Conservation (phyloP, 352 stramenopile genomes). For the Globisporangium nodosum region DNA sequence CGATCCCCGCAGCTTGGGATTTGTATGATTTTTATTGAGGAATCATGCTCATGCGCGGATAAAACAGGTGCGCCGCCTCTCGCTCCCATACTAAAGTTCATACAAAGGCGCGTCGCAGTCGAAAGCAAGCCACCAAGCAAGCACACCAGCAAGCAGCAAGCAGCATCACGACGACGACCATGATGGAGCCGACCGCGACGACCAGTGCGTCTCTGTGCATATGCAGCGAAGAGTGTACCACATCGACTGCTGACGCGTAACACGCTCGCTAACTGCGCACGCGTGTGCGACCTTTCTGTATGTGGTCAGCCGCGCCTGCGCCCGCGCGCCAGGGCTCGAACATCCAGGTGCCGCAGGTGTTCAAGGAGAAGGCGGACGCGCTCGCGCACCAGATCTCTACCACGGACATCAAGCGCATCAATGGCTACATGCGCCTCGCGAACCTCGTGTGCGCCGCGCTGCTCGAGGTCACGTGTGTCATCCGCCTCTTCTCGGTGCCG, state of each 20-base stretch:
- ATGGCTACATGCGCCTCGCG: conserved; percentile 81
- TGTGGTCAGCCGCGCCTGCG: conserved; percentile 8
- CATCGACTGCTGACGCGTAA: too few species aligned
- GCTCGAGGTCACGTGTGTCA: conserved; percentile 66
- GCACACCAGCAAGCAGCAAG: not conserved
- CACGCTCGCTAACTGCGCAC: not conserved
- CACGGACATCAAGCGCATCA: conserved; percentile 82
- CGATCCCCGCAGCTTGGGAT: not conserved
- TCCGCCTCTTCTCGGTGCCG: conserved; percentile 67
- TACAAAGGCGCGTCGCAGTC: not conserved
- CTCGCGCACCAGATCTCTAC: conserved; percentile 59
- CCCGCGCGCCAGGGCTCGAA: conserved; percentile 32
- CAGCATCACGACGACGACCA: not conserved
- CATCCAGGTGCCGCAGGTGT: conserved; percentile 52
- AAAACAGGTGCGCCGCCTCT: not conserved
- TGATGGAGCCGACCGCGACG: conserved; percentile 19
- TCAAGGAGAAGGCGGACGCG: conserved; percentile 70
- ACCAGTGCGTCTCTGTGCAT: conserved; percentile 1
- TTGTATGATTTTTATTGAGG: conserved; percentile 2
- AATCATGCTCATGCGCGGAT: not conserved
- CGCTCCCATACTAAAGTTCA: not conserved
- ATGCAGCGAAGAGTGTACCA: not conserved
- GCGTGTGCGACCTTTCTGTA: not conserved
- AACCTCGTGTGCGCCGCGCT: conserved; percentile 63
- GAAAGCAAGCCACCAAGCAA: not conserved